These are phyloP conservation scores for Hansenula lynferdii DNA, from an alignment of 1,139 yeast species.

Conservation along the genomic window DNA sequence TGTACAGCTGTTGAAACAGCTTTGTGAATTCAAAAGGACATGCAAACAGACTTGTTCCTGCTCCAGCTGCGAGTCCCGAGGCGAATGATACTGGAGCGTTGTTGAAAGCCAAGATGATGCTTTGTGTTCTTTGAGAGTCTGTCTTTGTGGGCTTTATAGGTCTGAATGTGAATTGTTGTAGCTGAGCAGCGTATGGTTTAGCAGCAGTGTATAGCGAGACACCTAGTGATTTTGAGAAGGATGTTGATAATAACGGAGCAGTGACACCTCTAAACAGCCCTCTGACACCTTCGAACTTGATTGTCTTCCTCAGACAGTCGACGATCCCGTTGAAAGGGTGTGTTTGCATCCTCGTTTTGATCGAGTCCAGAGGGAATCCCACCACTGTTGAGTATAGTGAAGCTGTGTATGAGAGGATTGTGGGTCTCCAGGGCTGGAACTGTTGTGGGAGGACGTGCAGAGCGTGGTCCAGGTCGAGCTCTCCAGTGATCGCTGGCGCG, in stretches of 20 bases:
- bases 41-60: conserved; percentile 58
- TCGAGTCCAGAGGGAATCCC: conserved; percentile 84
- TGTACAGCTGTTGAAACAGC: conserved; percentile 68
- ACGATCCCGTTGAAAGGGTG: conserved; percentile 55
- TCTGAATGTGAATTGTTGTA: conserved; percentile 14
- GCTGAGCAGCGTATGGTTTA: conserved; percentile 43
- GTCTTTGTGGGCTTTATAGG: conserved; percentile 11
- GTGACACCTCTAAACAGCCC: conserved; percentile 77
- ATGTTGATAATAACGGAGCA: conserved; percentile 66
- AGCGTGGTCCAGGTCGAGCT: conserved; percentile 26
- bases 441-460: conserved; percentile 44
- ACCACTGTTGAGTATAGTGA: conserved; percentile 62
- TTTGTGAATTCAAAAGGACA: conserved; percentile 88
- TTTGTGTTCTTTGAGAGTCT: conserved; percentile 5
- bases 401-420: conserved; percentile 58
- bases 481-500: conserved; percentile 35
- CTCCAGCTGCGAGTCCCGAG: conserved; percentile 68
- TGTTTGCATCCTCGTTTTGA: conserved; percentile 83
- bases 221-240: conserved; percentile 60
- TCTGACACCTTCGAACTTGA: conserved; percentile 53
- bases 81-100: conserved; percentile 63
- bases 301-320: conserved; percentile 57
- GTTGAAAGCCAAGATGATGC: conserved; percentile 30
- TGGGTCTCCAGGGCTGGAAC: conserved; percentile 52
- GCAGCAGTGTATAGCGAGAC: conserved; percentile 60